Percentiles rank a stretch among this genome's conserved stretches.
Conservation (phyloP, 495 filamentous ascomycete genomes). For the Penicillium desertorum region DNA sequence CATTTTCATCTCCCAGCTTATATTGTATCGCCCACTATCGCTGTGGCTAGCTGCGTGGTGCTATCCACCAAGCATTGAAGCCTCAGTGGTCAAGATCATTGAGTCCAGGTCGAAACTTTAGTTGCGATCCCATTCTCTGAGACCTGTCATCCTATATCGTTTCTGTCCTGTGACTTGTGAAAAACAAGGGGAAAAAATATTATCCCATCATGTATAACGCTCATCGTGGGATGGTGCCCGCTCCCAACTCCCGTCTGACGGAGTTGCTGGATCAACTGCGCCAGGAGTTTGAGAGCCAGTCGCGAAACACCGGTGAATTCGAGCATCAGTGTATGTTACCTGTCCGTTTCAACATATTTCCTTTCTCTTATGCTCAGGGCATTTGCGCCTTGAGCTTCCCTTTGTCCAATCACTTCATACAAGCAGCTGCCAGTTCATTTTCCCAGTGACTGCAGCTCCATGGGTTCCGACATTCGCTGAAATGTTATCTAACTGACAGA, state of each 20-base stretch:
- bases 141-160: constrained; percentile 1
- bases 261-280: constrained; percentile 91
- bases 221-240: constrained; percentile 78
- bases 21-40: constrained; percentile 11
- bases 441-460: constrained; percentile 17
- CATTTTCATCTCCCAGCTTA: constrained; percentile 10
- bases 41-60: constrained; percentile 33
- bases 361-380: not conserved
- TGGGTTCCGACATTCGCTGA: constrained; percentile 31
- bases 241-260: constrained; percentile 72
- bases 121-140: constrained; percentile 21
- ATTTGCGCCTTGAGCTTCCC: not conserved
- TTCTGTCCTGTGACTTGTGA: not conserved
- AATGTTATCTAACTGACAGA: constrained; percentile 34
- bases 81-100: constrained; percentile 21
- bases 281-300: constrained; percentile 83
- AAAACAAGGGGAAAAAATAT: not conserved
- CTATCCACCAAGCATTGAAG: constrained; percentile 30
- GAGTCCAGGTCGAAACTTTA: constrained; percentile 12
- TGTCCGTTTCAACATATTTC: constrained; percentile 9
- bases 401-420: not conserved
- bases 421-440: constrained; percentile 15
- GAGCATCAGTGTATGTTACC: constrained; percentile 82
- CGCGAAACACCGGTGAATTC: constrained; percentile 71
- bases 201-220: constrained; percentile 75